Percentiles rank a stretch among this genome's conserved stretches.
Conservation (phyloP, 495 filamentous ascomycete genomes). For the Aspergillus steynii region DNA sequence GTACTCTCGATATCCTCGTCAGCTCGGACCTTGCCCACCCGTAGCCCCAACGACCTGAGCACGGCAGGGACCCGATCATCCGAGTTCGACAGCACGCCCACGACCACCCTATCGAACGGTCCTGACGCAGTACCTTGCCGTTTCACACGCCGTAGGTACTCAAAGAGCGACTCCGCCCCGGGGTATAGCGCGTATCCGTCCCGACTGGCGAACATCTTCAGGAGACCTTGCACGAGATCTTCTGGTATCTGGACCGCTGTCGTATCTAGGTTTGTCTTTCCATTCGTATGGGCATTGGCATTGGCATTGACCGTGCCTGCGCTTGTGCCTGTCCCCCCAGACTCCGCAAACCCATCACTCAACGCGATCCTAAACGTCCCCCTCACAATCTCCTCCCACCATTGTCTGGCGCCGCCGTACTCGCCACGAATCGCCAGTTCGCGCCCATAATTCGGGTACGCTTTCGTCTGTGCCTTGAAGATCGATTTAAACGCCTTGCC, state of each 20-base stretch:
- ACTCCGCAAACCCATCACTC: no score
- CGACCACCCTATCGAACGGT: constrained; percentile 38
- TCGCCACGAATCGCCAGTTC: constrained; percentile 42
- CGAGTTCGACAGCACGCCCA: constrained; percentile 77
- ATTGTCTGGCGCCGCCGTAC: constrained; percentile 55
- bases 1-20: constrained; percentile 34
- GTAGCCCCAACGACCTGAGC: constrained; percentile 60
- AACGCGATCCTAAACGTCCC: constrained; percentile 28
- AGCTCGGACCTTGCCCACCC: constrained; percentile 45
- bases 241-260: constrained; percentile 27
- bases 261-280: not conserved
- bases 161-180: constrained; percentile 56
- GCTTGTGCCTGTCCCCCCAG: no score
- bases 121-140: not conserved
- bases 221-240: constrained; percentile 52
- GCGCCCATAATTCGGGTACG: constrained; percentile 68
- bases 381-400: constrained; percentile 68
- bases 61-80: constrained; percentile 68
- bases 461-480: constrained; percentile 49
- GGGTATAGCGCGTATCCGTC: constrained; percentile 62
- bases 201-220: constrained; percentile 60
- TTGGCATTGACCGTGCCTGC: no score
- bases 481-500: constrained; percentile 44
- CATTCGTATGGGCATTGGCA: not conserved
- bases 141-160: constrained; percentile 32